Conservation (phyloP, 192 early-diverging fungal genomes). For the Backusella liffmaniae region DNA sequence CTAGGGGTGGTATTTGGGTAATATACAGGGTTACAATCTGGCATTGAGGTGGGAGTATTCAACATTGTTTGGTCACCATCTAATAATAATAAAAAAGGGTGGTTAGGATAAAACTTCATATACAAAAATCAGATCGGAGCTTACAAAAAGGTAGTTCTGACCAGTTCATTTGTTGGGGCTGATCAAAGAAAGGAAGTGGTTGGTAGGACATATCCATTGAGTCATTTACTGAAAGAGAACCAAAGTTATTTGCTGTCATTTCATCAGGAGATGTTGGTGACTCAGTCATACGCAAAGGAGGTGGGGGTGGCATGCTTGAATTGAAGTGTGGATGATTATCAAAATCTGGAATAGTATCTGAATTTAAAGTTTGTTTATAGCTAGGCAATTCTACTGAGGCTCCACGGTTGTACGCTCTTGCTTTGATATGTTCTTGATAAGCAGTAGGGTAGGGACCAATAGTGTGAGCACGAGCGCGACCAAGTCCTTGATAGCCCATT, state of each 20-base stretch:
- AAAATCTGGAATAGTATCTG: background rate
- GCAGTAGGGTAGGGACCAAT: conserved; percentile 3
- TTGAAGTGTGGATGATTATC: background rate
- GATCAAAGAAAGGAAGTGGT: background rate
- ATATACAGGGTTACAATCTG: background rate
- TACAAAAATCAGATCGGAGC: background rate
- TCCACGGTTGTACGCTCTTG: background rate
- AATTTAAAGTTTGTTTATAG: background rate
- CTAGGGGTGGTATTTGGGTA: background rate
- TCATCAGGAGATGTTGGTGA: background rate
- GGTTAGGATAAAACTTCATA: background rate
- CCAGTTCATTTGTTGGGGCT: background rate
- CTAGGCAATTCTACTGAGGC: background rate
- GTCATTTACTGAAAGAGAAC: background rate
- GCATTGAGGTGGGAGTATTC: conserved; percentile 1
- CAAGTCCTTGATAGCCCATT: background rate
- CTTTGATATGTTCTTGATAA: background rate
- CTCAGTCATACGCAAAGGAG: background rate
- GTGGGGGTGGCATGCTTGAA: background rate
- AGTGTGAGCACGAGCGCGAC: conserved; percentile 2
- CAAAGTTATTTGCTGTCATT: background rate
- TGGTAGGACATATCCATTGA: background rate
- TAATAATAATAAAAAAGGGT: background rate
- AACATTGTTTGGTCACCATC: background rate
- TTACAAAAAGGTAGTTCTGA: background rate